Conservation (phyloP, 495 filamentous ascomycete species). For the Poronia punctata region DNA sequence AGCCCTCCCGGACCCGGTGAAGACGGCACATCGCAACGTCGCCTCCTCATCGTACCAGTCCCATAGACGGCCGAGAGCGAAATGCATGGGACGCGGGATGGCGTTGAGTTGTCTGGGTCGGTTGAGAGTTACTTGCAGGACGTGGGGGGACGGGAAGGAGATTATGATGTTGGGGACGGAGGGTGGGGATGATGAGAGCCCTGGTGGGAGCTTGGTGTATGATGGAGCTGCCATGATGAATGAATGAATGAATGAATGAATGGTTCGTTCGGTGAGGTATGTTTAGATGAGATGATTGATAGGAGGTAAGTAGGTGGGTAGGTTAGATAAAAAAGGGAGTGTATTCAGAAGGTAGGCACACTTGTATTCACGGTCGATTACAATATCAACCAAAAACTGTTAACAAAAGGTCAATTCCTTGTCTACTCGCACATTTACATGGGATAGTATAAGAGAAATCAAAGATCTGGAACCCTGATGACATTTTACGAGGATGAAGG, state of each 20-base stretch:
- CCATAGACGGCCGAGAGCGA: constrained; percentile 45
- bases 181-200: constrained; percentile 23
- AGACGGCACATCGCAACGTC: constrained; percentile 44
- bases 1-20: constrained; percentile 48
- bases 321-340: too few species aligned
- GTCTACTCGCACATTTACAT: too few species aligned
- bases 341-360: too few species aligned
- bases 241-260: background rate
- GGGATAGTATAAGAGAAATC: too few species aligned
- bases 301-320: too few species aligned
- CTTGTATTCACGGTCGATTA: too few species aligned
- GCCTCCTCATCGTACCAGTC: constrained; percentile 54
- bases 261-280: too few species aligned
- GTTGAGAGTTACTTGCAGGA: constrained; percentile 58
- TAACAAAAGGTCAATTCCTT: too few species aligned
- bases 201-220: constrained; percentile 11
- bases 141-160: constrained; percentile 47
- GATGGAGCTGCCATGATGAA: constrained; percentile 12
- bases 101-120: constrained; percentile 53
- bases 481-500: too few species aligned
- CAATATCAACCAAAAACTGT: too few species aligned
- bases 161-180: constrained; percentile 36
- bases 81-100: constrained; percentile 44
- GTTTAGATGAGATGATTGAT: too few species aligned
- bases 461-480: too few species aligned